Conservation (phyloP, 371 early-diverging fungal species). For the Saksenaea vasiformis region DNA sequence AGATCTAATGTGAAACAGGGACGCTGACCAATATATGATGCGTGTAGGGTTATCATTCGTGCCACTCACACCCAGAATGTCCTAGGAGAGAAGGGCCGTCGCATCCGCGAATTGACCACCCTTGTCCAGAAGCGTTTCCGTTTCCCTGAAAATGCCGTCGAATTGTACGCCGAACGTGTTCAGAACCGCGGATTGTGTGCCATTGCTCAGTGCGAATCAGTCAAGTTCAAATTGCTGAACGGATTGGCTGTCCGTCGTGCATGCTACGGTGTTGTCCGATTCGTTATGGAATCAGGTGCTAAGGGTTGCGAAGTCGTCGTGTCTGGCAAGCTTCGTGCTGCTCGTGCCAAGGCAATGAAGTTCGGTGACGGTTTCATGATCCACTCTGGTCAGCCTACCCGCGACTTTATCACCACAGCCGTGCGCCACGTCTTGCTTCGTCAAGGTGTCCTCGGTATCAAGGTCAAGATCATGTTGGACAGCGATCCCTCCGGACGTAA, state of each 20-base stretch:
- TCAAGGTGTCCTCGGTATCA: slow-evolving; percentile 99
- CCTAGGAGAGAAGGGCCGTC: slow-evolving; percentile 98
- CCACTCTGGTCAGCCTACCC: slow-evolving; percentile 99
- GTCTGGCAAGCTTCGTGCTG: slow-evolving; percentile 99
- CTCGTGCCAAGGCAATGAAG: slow-evolving; percentile 99
- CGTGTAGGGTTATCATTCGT: slow-evolving; percentile 96
- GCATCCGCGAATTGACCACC: slow-evolving; percentile 98
- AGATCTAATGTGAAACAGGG: too few relatives aligned
- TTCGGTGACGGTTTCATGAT: slow-evolving; percentile 99
- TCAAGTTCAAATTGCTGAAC: slow-evolving; percentile 97
- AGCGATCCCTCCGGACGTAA: slow-evolving; percentile 95
- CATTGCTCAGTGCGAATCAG: slow-evolving; percentile 98
- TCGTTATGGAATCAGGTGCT: slow-evolving; percentile 99
- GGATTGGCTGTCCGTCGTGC: slow-evolving; percentile 98
- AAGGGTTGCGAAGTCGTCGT: slow-evolving; percentile 99
- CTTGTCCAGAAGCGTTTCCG: slow-evolving; percentile 99
- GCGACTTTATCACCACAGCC: slow-evolving; percentile 97
- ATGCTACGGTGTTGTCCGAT: slow-evolving; percentile 98
- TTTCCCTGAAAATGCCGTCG: slow-evolving; percentile 97
- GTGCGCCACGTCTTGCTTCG: slow-evolving; percentile 98
- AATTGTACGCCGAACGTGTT: slow-evolving; percentile 99
- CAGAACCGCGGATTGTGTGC: slow-evolving; percentile 98
- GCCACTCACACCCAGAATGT: slow-evolving; percentile 98
- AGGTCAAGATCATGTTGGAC: slow-evolving; percentile 99
- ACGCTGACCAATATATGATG: not conserved